Conservation (phyloP, 768 basidiomycete species). For the Sutorius australiensis region DNA sequence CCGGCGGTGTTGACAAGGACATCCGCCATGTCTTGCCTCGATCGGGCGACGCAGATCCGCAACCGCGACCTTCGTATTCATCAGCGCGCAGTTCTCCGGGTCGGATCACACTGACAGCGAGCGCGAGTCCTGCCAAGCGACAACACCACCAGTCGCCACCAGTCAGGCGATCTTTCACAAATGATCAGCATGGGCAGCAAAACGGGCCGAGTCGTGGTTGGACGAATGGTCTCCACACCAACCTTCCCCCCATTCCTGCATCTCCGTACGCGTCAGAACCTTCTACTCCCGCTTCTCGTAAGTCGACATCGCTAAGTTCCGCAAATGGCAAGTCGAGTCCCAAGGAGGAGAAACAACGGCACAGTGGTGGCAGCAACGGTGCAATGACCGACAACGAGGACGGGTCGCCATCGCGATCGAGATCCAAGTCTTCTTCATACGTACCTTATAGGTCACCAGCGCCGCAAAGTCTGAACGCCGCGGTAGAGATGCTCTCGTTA, state of each 20-base stretch:
- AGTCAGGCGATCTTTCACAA: conserved; percentile 33
- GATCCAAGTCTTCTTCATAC: conserved; percentile 53
- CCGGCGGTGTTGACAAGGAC: conserved; percentile 33
- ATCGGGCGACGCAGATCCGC: conserved; percentile 25
- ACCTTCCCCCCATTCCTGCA: conserved; percentile 63
- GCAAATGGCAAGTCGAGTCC: conserved; percentile 32
- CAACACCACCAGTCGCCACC: conserved; percentile 21
- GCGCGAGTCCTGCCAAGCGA: conserved; percentile 26
- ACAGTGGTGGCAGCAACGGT: conserved; percentile 25
- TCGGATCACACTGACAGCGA: conserved; percentile 22
- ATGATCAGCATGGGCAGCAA: conserved; percentile 24
- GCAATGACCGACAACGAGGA: conserved; percentile 29
- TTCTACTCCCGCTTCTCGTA: conserved; percentile 53
- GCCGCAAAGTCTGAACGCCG: conserved; percentile 71
- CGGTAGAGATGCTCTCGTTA: conserved; percentile 55
- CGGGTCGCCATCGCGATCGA: conserved; percentile 43
- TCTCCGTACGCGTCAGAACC: conserved; percentile 65
- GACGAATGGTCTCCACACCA: conserved; percentile 29
- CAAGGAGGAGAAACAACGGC: conserved; percentile 33
- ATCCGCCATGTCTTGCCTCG: conserved; percentile 30
- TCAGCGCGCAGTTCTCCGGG: conserved; percentile 34
- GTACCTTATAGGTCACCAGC: conserved; percentile 51
- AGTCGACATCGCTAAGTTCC: conserved; percentile 35
- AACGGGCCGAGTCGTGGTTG: conserved; percentile 30
- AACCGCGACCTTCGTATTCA: conserved; percentile 30